Conservation (phyloP, 805 yeast species). For the Teunomyces cretensis region DNA sequence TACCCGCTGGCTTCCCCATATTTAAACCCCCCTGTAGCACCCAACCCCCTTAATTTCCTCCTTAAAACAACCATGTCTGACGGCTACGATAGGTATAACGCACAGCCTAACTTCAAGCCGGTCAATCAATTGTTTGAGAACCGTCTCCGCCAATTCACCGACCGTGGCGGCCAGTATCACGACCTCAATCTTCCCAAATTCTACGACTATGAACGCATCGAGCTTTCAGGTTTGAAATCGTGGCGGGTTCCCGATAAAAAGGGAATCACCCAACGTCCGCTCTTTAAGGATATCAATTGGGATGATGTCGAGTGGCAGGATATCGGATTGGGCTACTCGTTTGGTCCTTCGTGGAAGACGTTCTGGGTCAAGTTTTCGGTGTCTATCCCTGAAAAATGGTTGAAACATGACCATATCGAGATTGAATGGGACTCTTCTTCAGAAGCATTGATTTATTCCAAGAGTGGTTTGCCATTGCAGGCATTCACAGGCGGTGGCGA, state of each 20-base stretch:
- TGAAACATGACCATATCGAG: conserved; percentile 49
- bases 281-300: conserved; percentile 56
- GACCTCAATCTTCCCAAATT: conserved; percentile 78
- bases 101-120: conserved; percentile 71
- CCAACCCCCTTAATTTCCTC: neutral
- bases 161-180: conserved; percentile 69
- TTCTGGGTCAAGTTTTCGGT: conserved; percentile 83
- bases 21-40: conserved; percentile 2
- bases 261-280: conserved; percentile 56
- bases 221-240: conserved; percentile 51
- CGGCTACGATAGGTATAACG: conserved; percentile 14
- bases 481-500: conserved; percentile 89
- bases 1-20: conserved; percentile 5
- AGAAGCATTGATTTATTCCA: conserved; percentile 79
- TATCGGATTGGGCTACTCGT: conserved; percentile 68
- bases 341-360: conserved; percentile 97
- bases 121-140: conserved; percentile 71
- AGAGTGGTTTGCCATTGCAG: conserved; percentile 66
- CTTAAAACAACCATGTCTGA: conserved; percentile 1
- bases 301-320: conserved; percentile 47
- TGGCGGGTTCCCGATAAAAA: conserved; percentile 64
- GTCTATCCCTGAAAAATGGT: conserved; percentile 63
- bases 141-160: conserved; percentile 74
- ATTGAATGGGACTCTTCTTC: conserved; percentile 84
- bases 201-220: conserved; percentile 62